These are phyloP conservation scores for Ulota crispa DNA, from an alignment of 225 moss, liverwort and hornwort genomes.

Conservation along the genomic window DNA sequence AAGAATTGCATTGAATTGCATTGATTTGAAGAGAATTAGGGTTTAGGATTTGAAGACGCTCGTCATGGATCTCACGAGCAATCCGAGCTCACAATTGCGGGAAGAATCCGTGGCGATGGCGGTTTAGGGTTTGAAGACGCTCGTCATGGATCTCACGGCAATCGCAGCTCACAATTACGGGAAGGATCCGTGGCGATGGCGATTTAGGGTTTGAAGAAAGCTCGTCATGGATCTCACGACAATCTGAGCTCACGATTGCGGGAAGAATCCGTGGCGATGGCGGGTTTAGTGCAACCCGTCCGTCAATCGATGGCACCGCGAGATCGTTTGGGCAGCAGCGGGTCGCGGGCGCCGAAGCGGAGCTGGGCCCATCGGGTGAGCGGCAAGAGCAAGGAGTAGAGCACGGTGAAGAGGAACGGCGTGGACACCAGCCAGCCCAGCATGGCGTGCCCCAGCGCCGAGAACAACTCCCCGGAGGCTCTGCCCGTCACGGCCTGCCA, in stretches of 20 bases:
- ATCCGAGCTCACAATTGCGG: too few species aligned
- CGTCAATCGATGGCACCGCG: conserved; percentile 33
- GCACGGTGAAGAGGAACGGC: conserved; percentile 38
- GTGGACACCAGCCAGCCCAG: conserved; percentile 50
- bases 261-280: too few species aligned
- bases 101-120: too few species aligned
- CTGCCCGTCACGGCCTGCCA: conserved; percentile 70
- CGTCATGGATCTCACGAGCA: neutral
- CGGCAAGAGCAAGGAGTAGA: conserved; percentile 45
- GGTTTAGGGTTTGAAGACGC: neutral
- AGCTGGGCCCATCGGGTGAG: conserved; percentile 37
- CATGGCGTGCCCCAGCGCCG: conserved; percentile 62
- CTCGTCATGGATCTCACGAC: neutral
- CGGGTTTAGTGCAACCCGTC: too few species aligned
- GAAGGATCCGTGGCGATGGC: neutral
- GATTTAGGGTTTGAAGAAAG: neutral
- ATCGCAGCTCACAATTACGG: neutral
- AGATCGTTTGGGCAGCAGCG: conserved; percentile 33
- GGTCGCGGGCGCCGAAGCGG: conserved; percentile 45
- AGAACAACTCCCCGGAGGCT: conserved; percentile 55
- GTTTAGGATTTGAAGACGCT: neutral
- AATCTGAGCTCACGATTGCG: neutral
- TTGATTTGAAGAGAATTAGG: neutral
- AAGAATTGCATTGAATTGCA: neutral
- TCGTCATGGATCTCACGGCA: neutral